These are phyloP conservation scores for Leccinum disarticulatum DNA, from an alignment of 768 basidiomycete genomes.

Conservation along the genomic window DNA sequence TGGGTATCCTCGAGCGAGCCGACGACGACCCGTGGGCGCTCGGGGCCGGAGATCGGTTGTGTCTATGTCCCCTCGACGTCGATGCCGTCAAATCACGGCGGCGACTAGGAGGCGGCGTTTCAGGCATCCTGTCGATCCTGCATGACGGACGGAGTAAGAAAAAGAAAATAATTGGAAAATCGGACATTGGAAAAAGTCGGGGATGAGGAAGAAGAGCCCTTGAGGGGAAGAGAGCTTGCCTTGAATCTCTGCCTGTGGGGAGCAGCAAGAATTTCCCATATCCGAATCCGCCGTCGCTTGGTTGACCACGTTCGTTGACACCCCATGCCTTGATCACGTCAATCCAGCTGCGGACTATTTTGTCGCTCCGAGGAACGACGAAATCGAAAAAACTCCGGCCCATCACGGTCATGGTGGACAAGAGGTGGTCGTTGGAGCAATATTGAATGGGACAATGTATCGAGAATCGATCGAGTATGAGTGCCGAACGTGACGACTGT, in stretches of 20 bases:
- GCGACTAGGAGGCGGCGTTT: constrained; percentile 29
- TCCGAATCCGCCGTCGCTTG: constrained; percentile 82
- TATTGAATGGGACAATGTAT: constrained; percentile 63
- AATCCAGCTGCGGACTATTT: constrained; percentile 69
- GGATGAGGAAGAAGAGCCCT: not conserved
- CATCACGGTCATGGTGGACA: constrained; percentile 58
- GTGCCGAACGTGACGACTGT: constrained; percentile 73
- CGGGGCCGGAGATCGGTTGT: constrained; percentile 6
- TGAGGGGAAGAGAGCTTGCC: constrained; percentile 25
- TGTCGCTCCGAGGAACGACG: constrained; percentile 62
- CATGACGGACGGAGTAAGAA: constrained; percentile 1
- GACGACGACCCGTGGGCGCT: constrained; percentile 1
- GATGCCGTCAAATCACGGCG: constrained; percentile 28
- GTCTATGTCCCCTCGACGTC: constrained; percentile 12
- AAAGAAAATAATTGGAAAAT: not conserved
- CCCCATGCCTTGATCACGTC: constrained; percentile 80
- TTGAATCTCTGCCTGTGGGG: constrained; percentile 60
- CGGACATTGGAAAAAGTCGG: not conserved
- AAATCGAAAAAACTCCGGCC: constrained; percentile 76
- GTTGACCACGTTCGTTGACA: constrained; percentile 80
- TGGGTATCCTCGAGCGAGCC: constrained; percentile 12
- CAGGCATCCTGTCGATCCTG: constrained; percentile 30
- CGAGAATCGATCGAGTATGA: constrained; percentile 80
- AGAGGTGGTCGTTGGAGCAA: constrained; percentile 70
- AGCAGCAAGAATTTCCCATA: constrained; percentile 69